Percentiles rank a stretch among this genome's conserved stretches.
These are phyloP conservation scores for Microstegium vimineum DNA, from an alignment of 176 grass and related monocot genomes.

Conservation along the genomic window DNA sequence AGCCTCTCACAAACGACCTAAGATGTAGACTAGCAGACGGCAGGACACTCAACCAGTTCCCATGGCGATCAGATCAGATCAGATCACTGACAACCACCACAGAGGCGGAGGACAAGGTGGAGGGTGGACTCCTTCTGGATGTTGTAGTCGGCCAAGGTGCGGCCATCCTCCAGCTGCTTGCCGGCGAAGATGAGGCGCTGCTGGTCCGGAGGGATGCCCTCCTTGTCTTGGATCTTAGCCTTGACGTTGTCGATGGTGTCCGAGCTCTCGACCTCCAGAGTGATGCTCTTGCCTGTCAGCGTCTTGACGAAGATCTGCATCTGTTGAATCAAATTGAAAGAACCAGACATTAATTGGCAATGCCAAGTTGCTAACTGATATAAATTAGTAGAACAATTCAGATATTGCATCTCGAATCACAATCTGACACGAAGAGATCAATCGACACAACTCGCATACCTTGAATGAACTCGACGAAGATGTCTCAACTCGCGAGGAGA, in stretches of 20 bases:
- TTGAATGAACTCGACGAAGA: too few relatives aligned
- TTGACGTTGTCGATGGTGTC: conserved; percentile 21
- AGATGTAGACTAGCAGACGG: too few relatives aligned
- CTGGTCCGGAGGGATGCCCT: conserved; percentile 83
- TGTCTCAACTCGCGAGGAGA: not conserved
- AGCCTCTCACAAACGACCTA: too few relatives aligned
- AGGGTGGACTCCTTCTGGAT: conserved; percentile 93
- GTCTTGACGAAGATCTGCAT: conserved; percentile 30
- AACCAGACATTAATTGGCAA: too few relatives aligned
- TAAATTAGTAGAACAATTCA: too few relatives aligned
- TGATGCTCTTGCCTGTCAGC: conserved; percentile 35
- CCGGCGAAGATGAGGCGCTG: conserved; percentile 85
- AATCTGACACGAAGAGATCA: too few relatives aligned
- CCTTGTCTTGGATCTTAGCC: conserved; percentile 3
- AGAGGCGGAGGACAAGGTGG: conserved; percentile 75
- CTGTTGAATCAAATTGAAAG: too few relatives aligned
- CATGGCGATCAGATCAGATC: too few relatives aligned
- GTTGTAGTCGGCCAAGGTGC: conserved; percentile 83
- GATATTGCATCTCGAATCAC: too few relatives aligned
- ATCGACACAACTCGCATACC: too few relatives aligned
- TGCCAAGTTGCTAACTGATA: too few relatives aligned
- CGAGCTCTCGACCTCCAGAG: conserved; percentile 25
- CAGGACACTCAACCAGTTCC: too few relatives aligned
- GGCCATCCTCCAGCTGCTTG: conserved; percentile 84
- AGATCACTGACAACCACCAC: conserved; percentile 41